phyloP scores from a whole-genome alignment of 805 yeast genomes.

The Candida patagonica region DNA sequence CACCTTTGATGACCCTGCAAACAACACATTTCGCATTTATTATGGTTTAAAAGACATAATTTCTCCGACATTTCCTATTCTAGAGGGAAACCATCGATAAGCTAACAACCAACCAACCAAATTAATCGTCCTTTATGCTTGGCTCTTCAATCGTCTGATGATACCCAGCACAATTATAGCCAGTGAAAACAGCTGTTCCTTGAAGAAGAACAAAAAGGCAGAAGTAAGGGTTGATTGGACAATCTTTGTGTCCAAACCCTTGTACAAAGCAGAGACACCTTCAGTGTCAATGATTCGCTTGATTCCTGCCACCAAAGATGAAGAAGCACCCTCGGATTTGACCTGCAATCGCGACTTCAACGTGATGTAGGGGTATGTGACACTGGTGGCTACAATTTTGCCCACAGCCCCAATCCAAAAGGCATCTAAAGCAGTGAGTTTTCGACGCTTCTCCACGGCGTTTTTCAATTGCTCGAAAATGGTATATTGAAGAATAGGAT shows the following conservation, averaged over 20 bases:
- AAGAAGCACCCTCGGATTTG: conserved; percentile 27
- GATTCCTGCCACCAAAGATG: conserved; percentile 30
- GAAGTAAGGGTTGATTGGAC: conserved; percentile 80
- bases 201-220: conserved; percentile 82
- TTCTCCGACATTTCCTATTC: too few species aligned
- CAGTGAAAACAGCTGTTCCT: conserved; percentile 67
- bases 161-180: conserved; percentile 46
- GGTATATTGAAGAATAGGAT: conserved; percentile 89
- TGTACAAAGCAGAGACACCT: conserved; percentile 69
- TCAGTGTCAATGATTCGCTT: conserved; percentile 54
- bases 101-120: too few species aligned
- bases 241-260: conserved; percentile 72
- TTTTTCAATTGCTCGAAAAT: conserved; percentile 81
- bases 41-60: too few species aligned
- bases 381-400: conserved; percentile 77
- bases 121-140: too few species aligned
- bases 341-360: conserved; percentile 83
- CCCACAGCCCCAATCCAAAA: conserved; percentile 84
- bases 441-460: conserved; percentile 44
- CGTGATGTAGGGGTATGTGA: conserved; percentile 86
- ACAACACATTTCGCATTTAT: too few species aligned
- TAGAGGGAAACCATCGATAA: too few species aligned
- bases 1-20: neutral
- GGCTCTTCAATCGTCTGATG: conserved; percentile 21
- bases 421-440: conserved; percentile 62